Conservation (phyloP, 768 basidiomycete genomes). For the Dentipellis fragilis region DNA sequence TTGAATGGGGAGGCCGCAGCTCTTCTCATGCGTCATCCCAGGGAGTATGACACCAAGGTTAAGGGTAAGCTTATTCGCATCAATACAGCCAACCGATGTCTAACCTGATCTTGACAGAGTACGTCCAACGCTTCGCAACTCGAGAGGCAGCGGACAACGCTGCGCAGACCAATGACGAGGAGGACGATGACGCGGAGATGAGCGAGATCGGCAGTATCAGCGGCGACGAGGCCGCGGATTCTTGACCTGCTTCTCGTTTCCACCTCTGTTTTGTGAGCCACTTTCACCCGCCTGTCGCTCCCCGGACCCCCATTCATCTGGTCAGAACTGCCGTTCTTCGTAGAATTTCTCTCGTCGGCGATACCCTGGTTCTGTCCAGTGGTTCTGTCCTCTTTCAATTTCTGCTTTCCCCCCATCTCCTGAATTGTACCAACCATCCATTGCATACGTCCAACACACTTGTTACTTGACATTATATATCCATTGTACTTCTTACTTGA, state of each 20-base stretch:
- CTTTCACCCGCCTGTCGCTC: conserved; percentile 1
- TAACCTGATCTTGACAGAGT: conserved; percentile 42
- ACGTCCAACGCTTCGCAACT: conserved; percentile 91
- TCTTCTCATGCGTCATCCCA: conserved; percentile 92
- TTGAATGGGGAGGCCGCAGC: conserved; percentile 97
- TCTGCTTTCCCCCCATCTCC: too few species aligned
- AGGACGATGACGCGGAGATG: conserved; percentile 72
- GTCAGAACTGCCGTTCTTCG: neutral
- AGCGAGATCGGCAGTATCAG: conserved; percentile 80
- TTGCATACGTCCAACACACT: too few species aligned
- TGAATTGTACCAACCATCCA: too few species aligned
- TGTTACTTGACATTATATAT: too few species aligned
- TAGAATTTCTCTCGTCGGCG: neutral
- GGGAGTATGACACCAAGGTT: conserved; percentile 90
- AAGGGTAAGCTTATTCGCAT: conserved; percentile 47
- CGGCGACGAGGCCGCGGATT: conserved; percentile 37
- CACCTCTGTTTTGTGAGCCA: neutral
- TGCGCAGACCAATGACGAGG: conserved; percentile 54
- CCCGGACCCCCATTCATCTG: neutral
- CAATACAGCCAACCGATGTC: neutral
- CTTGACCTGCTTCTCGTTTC: neutral
- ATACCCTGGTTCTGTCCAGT: neutral
- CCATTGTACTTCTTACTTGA: too few species aligned
- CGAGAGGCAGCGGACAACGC: conserved; percentile 81
- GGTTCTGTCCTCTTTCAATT: neutral